phyloP scores from a whole-genome alignment of 2,329 filamentous ascomycete species.

The Arthrobotrys sinensis region DNA sequence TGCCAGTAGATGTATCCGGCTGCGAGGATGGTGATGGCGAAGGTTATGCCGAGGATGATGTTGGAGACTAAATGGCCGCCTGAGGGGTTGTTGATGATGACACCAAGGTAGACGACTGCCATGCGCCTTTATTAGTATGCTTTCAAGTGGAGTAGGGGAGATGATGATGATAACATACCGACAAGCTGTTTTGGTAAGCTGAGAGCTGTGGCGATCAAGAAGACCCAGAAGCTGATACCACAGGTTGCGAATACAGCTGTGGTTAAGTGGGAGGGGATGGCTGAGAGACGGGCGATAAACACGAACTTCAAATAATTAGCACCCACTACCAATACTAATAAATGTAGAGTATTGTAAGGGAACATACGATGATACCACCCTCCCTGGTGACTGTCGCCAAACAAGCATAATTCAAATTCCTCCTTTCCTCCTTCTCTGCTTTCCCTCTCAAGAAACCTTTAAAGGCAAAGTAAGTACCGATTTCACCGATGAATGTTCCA shows the following conservation, averaged over 20 bases:
- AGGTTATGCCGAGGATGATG: slow-evolving; percentile 66
- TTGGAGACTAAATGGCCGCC: slow-evolving; percentile 65
- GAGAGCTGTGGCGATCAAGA: slow-evolving; percentile 68
- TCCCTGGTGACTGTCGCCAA: slow-evolving; percentile 68
- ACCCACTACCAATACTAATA: background rate
- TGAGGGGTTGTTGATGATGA: slow-evolving; percentile 64
- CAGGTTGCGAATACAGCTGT: slow-evolving; percentile 69
- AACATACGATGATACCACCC: slow-evolving; percentile 67
- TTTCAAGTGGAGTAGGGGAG: background rate
- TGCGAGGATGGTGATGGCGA: slow-evolving; percentile 67
- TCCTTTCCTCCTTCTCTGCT: slow-evolving; percentile 68
- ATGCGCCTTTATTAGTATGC: background rate
- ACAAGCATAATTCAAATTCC: slow-evolving; percentile 68
- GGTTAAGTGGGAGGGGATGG: slow-evolving; percentile 69
- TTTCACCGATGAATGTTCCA: slow-evolving; percentile 69
- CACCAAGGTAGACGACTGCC: slow-evolving; percentile 68
- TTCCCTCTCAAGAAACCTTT: slow-evolving; percentile 67
- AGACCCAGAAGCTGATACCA: slow-evolving; percentile 69
- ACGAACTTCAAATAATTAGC: slow-evolving; percentile 64
- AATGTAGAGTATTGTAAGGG: background rate
- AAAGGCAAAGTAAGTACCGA: slow-evolving; percentile 68
- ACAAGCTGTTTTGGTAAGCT: slow-evolving; percentile 69
- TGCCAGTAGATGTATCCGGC: slow-evolving; percentile 67
- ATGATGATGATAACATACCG: slow-evolving; percentile 1
- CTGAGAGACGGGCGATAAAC: slow-evolving; percentile 68